These are phyloP conservation scores for Hirschfeldia incana DNA, from an alignment of 345 rosid species.

Conservation along the genomic window DNA sequence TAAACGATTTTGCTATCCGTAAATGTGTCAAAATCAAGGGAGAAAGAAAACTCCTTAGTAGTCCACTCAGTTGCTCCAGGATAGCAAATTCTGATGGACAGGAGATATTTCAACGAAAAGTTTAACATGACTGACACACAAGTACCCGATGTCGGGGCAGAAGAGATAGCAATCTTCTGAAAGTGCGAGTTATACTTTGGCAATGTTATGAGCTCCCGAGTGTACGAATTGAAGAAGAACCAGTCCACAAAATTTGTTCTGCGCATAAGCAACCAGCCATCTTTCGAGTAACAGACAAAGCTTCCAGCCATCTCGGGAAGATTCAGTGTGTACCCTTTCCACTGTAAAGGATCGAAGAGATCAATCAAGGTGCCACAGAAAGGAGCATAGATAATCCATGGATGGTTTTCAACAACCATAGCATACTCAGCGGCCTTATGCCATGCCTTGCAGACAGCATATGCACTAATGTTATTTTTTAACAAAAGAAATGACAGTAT, in stretches of 20 bases:
- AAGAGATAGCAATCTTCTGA: constrained; percentile 63
- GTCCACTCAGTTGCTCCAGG: too few species aligned
- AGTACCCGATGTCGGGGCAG: constrained; percentile 50
- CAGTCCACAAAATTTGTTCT: constrained; percentile 45
- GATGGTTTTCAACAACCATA: constrained; percentile 52
- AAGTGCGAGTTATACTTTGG: constrained; percentile 50
- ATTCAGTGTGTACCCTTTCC: constrained; percentile 48
- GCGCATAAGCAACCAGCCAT: constrained; percentile 64
- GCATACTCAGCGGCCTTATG: constrained; percentile 14
- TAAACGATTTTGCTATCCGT: too few species aligned
- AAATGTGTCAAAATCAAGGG: too few species aligned
- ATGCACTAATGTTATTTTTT: too few species aligned
- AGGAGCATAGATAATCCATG: constrained; percentile 70
- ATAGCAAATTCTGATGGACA: too few species aligned
- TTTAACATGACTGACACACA: constrained; percentile 49
- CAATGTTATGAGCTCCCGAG: constrained; percentile 44
- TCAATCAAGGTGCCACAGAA: constrained; percentile 43
- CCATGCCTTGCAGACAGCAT: too few species aligned
- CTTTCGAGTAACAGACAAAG: constrained; percentile 58
- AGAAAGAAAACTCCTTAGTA: too few species aligned
- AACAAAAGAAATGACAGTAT: too few species aligned
- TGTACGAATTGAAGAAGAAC: constrained; percentile 64
- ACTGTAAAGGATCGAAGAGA: constrained; percentile 53
- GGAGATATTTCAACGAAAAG: constrained; percentile 8
- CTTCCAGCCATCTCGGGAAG: constrained; percentile 50